A percentile compares a stretch with the other conserved stretches of the same genome.
phyloP scores from a whole-genome alignment of 2,329 filamentous ascomycete species.

The Aspergillus udagawae region DNA sequence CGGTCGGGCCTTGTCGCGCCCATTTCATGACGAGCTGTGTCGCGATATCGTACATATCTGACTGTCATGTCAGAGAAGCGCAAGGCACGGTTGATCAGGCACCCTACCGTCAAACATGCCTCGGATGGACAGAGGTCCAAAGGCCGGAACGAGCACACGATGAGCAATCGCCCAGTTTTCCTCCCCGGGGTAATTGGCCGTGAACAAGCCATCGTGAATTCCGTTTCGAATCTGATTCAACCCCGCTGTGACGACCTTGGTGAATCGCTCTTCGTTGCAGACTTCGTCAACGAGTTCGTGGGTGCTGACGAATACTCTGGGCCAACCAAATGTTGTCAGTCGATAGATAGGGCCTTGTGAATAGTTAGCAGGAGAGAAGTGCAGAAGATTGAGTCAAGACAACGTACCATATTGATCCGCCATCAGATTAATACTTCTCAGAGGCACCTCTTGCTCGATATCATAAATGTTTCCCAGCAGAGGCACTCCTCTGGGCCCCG shows the following conservation, averaged over 20 bases:
- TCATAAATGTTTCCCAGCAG: constrained; percentile 63
- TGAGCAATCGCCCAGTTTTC: constrained; percentile 63
- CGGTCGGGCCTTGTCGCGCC: constrained; percentile 49
- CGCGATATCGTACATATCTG: constrained; percentile 39
- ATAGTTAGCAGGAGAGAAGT: neutral
- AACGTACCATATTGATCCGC: constrained; percentile 62
- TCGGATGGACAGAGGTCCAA: constrained; percentile 44
- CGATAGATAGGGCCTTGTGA: constrained; percentile 56
- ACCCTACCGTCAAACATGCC: constrained; percentile 39
- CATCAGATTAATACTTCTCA: constrained; percentile 53
- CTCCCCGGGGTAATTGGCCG: constrained; percentile 44
- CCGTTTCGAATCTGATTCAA: constrained; percentile 57
- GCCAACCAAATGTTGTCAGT: constrained; percentile 46
- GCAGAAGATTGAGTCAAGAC: neutral
- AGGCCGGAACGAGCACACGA: constrained; percentile 44
- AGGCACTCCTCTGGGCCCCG: constrained; percentile 60
- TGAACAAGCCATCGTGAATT: constrained; percentile 64
- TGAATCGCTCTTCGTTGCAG: constrained; percentile 64
- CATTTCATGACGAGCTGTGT: constrained; percentile 40
- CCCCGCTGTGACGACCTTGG: constrained; percentile 51
- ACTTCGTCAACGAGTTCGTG: constrained; percentile 58
- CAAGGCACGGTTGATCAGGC: neutral
- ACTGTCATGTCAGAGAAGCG: neutral
- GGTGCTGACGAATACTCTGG: constrained; percentile 48
- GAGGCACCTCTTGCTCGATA: constrained; percentile 56